Evolutionary conservation across 225 moss, liverwort and hornwort species (phyloP), one percentile per base, ranked within the genome.

Genomic region (Pseudoscleropodium purum): DNA sequence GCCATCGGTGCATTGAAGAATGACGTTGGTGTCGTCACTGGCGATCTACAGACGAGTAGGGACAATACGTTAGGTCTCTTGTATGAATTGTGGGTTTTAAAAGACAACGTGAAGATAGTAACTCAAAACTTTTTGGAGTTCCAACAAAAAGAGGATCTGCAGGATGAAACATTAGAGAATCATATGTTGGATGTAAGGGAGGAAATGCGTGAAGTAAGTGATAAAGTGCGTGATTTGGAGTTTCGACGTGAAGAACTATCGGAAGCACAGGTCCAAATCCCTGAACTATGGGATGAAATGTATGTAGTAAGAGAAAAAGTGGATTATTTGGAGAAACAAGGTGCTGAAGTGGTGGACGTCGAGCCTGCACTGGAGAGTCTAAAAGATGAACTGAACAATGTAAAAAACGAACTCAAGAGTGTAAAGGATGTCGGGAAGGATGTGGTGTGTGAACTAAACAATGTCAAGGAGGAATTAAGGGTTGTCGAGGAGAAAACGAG

Each of bases 11-110:
- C 51, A 51, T 51, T 76, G 51, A 8, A 21, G 19, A 5, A 34
- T 12, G 0, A 34, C 0, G 8, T 76, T 21, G 2, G 4, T 20
- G 21, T 7, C 34, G 2, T 76, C 4, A 4, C 4, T 76, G 0
- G 4, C 34, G 8, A 21, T 76, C 8, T 33, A 3, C 51, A 0
- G 2, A 7, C 1, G 4, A 6, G 13, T 51, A 18, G 1, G 16
- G 5, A 21, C 1, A 0, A 76, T 8, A 20, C 5, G 3, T 20
- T 33, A 7, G 2, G 1, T 76, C 33, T 76, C 7, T 13, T 13
- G 5, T 13, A 13, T 7, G 33, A 51, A 13, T 2, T 76, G 20
- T 13, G 13, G 51, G 7, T 51, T 51, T 7, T 33, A 2, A 51
- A 33, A 13, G 51, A 76, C 7, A 34, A 34, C 2, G 20, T 76